Conservation (phyloP, 257 asterid species). For the Fraxinus excelsior region DNA sequence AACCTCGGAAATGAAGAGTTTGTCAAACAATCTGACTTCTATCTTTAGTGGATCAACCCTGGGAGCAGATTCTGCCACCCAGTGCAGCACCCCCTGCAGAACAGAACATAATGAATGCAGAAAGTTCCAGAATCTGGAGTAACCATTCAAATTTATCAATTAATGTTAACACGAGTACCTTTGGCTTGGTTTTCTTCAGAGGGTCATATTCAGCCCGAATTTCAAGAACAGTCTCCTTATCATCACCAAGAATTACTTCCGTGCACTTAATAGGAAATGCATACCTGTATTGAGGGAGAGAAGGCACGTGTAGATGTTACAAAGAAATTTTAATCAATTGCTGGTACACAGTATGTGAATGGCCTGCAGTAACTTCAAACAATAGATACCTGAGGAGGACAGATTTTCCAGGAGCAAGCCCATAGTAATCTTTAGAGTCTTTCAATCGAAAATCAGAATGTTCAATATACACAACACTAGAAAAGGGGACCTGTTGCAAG, state of each 20-base stretch:
- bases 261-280: constrained; percentile 92
- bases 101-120: constrained; percentile 18
- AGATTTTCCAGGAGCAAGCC: constrained; percentile 97
- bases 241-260: constrained; percentile 64
- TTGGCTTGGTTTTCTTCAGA: constrained; percentile 76
- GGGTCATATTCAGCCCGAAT: constrained; percentile 82
- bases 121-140: neutral
- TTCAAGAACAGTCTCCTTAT: constrained; percentile 67
- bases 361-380: constrained; percentile 7
- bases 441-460: constrained; percentile 75
- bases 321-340: neutral
- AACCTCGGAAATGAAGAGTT: constrained; percentile 89
- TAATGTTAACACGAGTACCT: constrained; percentile 45
- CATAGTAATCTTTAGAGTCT: constrained; percentile 94
- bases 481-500: constrained; percentile 72
- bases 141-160: neutral
- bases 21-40: constrained; percentile 83
- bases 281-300: constrained; percentile 51
- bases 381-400: constrained; percentile 74
- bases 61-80: constrained; percentile 82
- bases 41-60: constrained; percentile 74
- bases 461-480: constrained; percentile 83
- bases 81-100: constrained; percentile 90
- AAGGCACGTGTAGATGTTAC: constrained; percentile 8
- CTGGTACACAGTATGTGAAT: neutral